A percentile compares a stretch with the other conserved stretches of the same genome.
Evolutionary conservation across 139 green algal species (phyloP).

Genomic region (Chlorella sp.): DNA sequence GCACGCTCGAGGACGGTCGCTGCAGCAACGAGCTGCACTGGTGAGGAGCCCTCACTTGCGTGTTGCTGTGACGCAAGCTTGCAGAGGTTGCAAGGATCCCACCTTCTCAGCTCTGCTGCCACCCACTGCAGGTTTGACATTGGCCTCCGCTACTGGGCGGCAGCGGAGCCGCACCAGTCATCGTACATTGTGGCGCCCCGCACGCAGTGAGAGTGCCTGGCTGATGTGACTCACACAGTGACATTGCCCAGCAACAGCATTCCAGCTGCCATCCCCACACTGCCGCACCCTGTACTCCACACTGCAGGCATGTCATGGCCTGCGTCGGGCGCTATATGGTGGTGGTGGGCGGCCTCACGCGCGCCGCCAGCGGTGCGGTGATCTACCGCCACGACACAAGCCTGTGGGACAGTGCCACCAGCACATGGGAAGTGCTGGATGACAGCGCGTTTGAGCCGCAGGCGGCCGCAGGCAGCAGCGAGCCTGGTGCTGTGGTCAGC

Average conservation of each 20-base stretch:
- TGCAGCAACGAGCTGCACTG: slow-evolving; percentile 18
- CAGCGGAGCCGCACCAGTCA: slow-evolving; percentile 51
- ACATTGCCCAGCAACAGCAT: too few species aligned
- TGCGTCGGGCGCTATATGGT: slow-evolving; percentile 12
- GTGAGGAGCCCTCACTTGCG: background rate
- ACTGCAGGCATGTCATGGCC: slow-evolving; percentile 19
- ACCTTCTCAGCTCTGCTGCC: too few species aligned
- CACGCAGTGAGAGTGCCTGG: background rate
- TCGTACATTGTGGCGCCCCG: slow-evolving; percentile 23
- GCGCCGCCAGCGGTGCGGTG: background rate
- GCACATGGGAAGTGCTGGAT: background rate
- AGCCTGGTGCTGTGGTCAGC: background rate
- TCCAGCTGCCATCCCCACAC: too few species aligned
- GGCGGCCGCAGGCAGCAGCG: background rate
- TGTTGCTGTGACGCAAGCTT: too few species aligned
- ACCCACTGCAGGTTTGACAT: slow-evolving; percentile 27
- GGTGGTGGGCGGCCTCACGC: background rate
- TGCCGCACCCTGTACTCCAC: too few species aligned
- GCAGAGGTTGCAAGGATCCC: too few species aligned
- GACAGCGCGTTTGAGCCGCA: background rate
- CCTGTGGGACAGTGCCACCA: background rate
- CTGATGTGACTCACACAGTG: too few species aligned
- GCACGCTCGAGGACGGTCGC: slow-evolving; percentile 23
- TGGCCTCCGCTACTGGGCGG: slow-evolving; percentile 1
- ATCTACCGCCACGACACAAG: background rate